A percentile compares a stretch with the other conserved stretches of the same genome.
These are phyloP conservation scores for Cinnamomum chago DNA, from an alignment of 164 flowering plant species.

Conservation along the genomic window DNA sequence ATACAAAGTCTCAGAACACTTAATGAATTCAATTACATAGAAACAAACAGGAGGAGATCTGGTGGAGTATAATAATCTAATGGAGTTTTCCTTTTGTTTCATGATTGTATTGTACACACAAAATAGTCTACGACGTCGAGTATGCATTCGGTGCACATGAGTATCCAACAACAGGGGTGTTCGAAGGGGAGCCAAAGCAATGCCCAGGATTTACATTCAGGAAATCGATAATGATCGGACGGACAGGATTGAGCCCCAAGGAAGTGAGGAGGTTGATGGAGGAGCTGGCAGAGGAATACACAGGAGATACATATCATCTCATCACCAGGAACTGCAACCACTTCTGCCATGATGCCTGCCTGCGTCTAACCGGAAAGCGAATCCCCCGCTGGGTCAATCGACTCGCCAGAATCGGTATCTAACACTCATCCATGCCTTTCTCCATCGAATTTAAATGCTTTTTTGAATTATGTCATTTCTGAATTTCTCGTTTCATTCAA, in stretches of 20 bases:
- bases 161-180: conserved; percentile 63
- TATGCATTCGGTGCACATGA: conserved; percentile 89
- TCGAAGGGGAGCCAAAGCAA: conserved; percentile 65
- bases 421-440: too few species aligned
- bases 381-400: conserved; percentile 88
- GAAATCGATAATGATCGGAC: conserved; percentile 63
- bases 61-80: not conserved
- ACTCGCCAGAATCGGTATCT: conserved; percentile 6
- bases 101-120: too few species aligned
- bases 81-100: not conserved
- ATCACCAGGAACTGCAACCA: conserved; percentile 88
- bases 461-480: too few species aligned
- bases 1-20: too few species aligned
- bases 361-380: conserved; percentile 55
- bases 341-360: conserved; percentile 73
- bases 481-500: too few species aligned
- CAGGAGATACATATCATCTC: conserved; percentile 64
- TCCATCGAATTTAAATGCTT: too few species aligned
- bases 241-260: conserved; percentile 46
- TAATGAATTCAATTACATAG: too few species aligned
- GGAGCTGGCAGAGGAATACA: conserved; percentile 51
- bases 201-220: conserved; percentile 70
- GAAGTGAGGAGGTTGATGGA: conserved; percentile 62
- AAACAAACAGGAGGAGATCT: not conserved
- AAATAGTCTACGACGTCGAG: conserved; percentile 70